These are phyloP conservation scores for Colletotrichum paranaense DNA, from an alignment of 2,329 filamentous ascomycete genomes.

Conservation along the genomic window DNA sequence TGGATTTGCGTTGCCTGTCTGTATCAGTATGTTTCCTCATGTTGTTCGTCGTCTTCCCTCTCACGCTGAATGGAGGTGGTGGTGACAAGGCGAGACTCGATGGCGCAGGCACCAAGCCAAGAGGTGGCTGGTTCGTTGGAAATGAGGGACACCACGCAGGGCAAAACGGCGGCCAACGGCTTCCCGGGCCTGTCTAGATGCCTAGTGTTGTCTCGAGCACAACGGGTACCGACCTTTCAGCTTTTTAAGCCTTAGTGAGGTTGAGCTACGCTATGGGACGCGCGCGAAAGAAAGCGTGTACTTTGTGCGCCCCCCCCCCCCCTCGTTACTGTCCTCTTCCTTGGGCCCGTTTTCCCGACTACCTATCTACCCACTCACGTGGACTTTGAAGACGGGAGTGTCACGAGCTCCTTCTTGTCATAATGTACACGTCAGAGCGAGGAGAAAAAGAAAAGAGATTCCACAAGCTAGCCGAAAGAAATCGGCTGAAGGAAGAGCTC, in stretches of 20 bases:
- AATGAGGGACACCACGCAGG: constrained; percentile 32
- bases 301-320: neutral
- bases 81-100: neutral
- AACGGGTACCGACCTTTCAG: constrained; percentile 34
- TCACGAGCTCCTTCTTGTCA: neutral
- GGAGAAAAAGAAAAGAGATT: neutral
- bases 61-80: constrained; percentile 13
- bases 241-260: constrained; percentile 33
- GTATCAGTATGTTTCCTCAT: neutral
- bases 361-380: neutral
- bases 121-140: constrained; percentile 34
- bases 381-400: neutral
- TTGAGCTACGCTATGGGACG: neutral
- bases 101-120: constrained; percentile 35
- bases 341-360: neutral
- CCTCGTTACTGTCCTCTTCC: neutral
- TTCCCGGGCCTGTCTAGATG: constrained; percentile 26
- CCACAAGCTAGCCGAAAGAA: neutral
- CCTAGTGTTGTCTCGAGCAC: constrained; percentile 34
- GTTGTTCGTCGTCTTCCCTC: neutral
- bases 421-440: constrained; percentile 18
- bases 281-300: neutral
- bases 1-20: neutral
- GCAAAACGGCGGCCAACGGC: constrained; percentile 37
- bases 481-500: constrained; percentile 2